Base-by-base conservation (phyloP, 768 basidiomycete species). In the Hemileccinum impolitum region DNA sequence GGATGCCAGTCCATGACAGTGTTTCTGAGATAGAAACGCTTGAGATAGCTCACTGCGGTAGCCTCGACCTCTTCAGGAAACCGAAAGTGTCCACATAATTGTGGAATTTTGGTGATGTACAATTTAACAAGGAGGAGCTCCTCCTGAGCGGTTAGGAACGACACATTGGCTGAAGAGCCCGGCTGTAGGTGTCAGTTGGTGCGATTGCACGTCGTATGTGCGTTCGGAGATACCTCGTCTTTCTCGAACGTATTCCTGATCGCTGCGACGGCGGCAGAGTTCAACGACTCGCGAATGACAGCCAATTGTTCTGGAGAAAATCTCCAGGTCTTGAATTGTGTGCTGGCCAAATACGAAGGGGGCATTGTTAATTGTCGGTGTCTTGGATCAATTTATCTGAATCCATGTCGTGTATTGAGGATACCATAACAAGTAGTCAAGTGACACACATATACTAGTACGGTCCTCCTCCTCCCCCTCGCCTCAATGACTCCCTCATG, bases 1-100 rank as follows among this genome's bases (percentile, higher is more conserved):
- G 96, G 96, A 72, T 98, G 96, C 86, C 92, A 97, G 65, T 98
- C 96, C 94, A 98, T 97, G 45, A 94, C 92, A 2, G 94, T 98
- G 63, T 98, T 98, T 71, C 88, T 88, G 47, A 98, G 78, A 65
- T 98, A 99, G 69, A 99, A 99, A 4, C 96, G 79, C 67, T 98
- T 98, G 57, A 99, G 73, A 68, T 96, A 99, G 48, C 80, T 84
- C 49, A 90, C 78, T 0, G 94, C 93, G 4, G 95, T 97, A 0
- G 92, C 90, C 66, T 94, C 90, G 7, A 98, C 92, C 61, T 92
- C 85, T 58, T 95, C 91, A 0, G 91, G 87, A 63, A 95, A 90
- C 39, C 84, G 81, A 61, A 96, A 94, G 55, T 83, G 82, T 0
- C 81, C 82, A 62, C 90, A 95, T 39, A 96, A 74, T 58, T 87